These are phyloP conservation scores for Fusarium hainanense DNA, from an alignment of 2,329 filamentous ascomycete genomes.

Conservation along the genomic window DNA sequence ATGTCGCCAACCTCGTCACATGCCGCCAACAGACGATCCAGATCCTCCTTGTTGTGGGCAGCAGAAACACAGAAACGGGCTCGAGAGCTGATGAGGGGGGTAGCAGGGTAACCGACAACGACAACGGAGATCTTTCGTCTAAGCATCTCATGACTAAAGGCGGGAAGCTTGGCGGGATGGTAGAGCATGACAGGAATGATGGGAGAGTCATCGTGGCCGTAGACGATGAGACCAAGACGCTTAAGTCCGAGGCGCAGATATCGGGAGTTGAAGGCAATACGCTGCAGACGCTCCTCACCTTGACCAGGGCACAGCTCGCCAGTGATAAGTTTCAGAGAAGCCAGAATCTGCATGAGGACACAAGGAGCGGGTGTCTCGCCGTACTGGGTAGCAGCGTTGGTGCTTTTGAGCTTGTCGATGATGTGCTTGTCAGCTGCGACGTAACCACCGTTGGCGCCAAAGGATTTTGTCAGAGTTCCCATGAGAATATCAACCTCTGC, in stretches of 20 bases:
- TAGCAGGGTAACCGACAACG: conserved; percentile 96
- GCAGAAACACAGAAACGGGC: conserved; percentile 96
- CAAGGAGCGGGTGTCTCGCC: conserved; percentile 90
- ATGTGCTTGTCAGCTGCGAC: conserved; percentile 89
- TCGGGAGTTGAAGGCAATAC: conserved; percentile 96
- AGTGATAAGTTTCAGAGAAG: conserved; percentile 86
- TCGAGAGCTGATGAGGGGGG: conserved; percentile 92
- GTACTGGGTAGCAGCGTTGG: conserved; percentile 86
- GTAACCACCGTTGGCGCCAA: conserved; percentile 97
- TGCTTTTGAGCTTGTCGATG: conserved; percentile 88
- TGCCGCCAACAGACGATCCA: conserved; percentile 87
- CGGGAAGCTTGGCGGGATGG: conserved; percentile 98
- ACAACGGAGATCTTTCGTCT: conserved; percentile 97
- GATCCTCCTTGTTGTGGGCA: conserved; percentile 97
- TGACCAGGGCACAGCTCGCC: conserved; percentile 90
- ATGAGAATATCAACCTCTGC: conserved; percentile 93
- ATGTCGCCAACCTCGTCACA: conserved; percentile 94
- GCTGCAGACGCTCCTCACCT: conserved; percentile 93
- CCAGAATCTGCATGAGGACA: conserved; percentile 90
- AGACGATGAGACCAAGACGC: conserved; percentile 95
- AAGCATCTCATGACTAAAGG: conserved; percentile 98
- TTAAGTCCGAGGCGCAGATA: conserved; percentile 98
- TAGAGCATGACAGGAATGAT: conserved; percentile 96
- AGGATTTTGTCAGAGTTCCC: conserved; percentile 98
- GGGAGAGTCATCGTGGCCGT: conserved; percentile 96